Evolutionary conservation across 345 rosid genomes (phyloP).

Genomic region (Eucalyptus virginea): DNA sequence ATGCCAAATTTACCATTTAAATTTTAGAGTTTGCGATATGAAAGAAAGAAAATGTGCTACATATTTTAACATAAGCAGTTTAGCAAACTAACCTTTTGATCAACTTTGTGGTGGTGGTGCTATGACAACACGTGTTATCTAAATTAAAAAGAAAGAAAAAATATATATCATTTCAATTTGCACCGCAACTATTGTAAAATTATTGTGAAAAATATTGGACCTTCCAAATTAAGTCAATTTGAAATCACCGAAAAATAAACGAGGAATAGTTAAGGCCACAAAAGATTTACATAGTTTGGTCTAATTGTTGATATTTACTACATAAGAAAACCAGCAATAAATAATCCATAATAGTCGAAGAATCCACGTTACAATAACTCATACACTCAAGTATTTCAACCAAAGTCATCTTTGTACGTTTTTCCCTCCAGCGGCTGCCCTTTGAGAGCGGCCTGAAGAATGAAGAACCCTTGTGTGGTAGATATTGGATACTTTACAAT

Average conservation of each 20-base stretch:
- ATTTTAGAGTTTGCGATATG: background rate
- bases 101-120: background rate
- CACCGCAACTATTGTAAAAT: no score
- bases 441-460: no score
- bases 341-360: background rate
- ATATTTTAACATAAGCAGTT: background rate
- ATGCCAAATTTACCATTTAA: background rate
- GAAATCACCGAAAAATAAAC: background rate
- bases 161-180: no score
- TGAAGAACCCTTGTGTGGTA: no score
- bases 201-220: background rate
- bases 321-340: background rate
- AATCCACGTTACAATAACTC: background rate
- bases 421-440: no score
- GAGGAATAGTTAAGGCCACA: background rate
- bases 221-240: background rate
- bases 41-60: background rate
- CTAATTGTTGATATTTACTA: no score
- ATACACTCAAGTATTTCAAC: no score
- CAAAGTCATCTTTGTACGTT: no score
- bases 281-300: no score
- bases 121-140: no score
- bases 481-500: no score
- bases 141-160: background rate
- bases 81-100: background rate